These are phyloP conservation scores for Scutellaria galericulata DNA, from an alignment of 257 asterid species.

Conservation along the genomic window DNA sequence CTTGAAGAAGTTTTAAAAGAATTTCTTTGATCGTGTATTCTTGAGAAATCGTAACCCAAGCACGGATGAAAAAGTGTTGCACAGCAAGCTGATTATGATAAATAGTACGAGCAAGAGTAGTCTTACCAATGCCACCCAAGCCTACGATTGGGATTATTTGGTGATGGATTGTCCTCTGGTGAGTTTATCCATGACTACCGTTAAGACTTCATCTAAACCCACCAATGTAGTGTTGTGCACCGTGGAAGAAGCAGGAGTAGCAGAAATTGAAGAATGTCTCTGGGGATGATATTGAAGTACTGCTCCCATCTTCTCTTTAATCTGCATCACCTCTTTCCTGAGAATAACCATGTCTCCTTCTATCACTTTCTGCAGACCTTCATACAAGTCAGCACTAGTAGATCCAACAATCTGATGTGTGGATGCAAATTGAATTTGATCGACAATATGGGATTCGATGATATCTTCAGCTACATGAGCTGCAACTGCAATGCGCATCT, in stretches of 20 bases:
- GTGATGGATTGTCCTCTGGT: neutral
- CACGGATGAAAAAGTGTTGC: neutral
- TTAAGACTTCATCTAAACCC: neutral
- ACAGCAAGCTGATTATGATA: neutral
- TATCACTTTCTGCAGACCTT: neutral
- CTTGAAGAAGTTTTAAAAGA: neutral
- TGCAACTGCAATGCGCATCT: neutral
- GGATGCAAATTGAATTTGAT: neutral
- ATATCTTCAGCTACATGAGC: slow-evolving; percentile 13
- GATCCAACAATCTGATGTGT: neutral
- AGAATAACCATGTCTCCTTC: neutral
- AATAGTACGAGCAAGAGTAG: slow-evolving; percentile 24
- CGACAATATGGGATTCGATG: neutral
- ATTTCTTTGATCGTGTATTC: neutral
- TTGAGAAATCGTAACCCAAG: slow-evolving; percentile 32
- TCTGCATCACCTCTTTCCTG: neutral
- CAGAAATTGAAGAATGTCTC: no score
- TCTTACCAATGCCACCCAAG: slow-evolving; percentile 29
- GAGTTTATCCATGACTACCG: slow-evolving; percentile 4
- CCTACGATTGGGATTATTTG: slow-evolving; percentile 17
- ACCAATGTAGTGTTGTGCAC: neutral
- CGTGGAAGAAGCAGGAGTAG: neutral
- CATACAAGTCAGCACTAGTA: neutral
- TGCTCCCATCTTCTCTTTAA: slow-evolving; percentile 24
- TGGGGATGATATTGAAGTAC: neutral